These are phyloP conservation scores for Melastoma malabathricum DNA, from an alignment of 345 rosid species.

Conservation along the genomic window DNA sequence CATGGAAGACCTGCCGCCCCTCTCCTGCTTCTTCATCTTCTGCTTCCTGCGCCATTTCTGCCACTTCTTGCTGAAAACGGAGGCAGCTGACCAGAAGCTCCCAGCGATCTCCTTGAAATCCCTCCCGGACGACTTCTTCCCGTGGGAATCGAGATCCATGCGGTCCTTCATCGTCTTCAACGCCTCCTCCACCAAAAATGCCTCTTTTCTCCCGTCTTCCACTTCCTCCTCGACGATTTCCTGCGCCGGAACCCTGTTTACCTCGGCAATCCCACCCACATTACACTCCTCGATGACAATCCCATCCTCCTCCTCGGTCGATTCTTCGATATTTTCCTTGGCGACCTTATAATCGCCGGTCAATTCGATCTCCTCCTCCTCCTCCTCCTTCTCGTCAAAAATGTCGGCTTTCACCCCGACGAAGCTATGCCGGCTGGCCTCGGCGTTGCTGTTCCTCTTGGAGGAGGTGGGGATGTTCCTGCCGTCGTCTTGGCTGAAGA, in stretches of 20 bases:
- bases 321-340: constrained; percentile 7
- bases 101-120: constrained; percentile 70
- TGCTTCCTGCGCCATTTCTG: constrained; percentile 95
- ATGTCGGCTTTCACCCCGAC: constrained; percentile 15
- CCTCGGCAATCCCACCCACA: constrained; percentile 15
- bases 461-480: constrained; percentile 16
- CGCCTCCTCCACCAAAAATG: constrained; percentile 23
- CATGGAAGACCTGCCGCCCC: constrained; percentile 53
- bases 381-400: constrained; percentile 43
- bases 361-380: constrained; percentile 27
- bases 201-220: constrained; percentile 9
- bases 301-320: constrained; percentile 6
- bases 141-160: constrained; percentile 76
- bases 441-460: constrained; percentile 15
- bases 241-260: constrained; percentile 25
- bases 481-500: constrained; percentile 58
- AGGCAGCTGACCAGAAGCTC: constrained; percentile 97
- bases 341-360: background rate
- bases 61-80: constrained; percentile 91
- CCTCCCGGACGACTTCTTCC: constrained; percentile 66
- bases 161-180: constrained; percentile 78
- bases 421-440: constrained; percentile 26
- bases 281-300: constrained; percentile 29
- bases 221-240: constrained; percentile 53
- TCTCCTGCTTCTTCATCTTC: constrained; percentile 67